Conservation (phyloP, 306 rosid genomes). For the Vicia villosa region DNA sequence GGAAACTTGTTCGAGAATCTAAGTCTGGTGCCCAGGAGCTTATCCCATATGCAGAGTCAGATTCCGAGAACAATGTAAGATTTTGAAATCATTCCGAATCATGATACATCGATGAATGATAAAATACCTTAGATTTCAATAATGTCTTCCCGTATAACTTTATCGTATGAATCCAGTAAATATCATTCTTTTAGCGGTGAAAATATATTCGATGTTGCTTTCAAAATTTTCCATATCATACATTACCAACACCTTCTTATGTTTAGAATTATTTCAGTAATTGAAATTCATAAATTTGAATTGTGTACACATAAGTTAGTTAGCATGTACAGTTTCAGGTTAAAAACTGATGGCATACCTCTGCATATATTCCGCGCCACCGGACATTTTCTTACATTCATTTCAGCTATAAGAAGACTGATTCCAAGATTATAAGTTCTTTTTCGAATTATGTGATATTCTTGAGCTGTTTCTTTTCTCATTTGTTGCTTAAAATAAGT, state of each 20-base stretch:
- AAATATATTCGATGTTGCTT: not conserved
- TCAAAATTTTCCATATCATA: not conserved
- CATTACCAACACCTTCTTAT: slow-evolving; percentile 17
- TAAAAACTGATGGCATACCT: slow-evolving; percentile 36
- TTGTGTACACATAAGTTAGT: slow-evolving; percentile 24
- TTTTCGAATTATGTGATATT: slow-evolving; percentile 33
- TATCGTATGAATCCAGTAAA: slow-evolving; percentile 4
- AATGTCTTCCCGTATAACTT: no score
- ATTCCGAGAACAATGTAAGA: slow-evolving; percentile 50
- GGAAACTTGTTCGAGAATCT: slow-evolving; percentile 46
- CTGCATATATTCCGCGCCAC: slow-evolving; percentile 31
- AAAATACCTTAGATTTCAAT: not conserved
- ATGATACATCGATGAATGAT: slow-evolving; percentile 2
- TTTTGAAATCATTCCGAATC: slow-evolving; percentile 17
- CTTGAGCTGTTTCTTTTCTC: slow-evolving; percentile 41
- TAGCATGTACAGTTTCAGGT: slow-evolving; percentile 48
- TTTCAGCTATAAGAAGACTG: slow-evolving; percentile 32
- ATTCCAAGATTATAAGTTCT: slow-evolving; percentile 35
- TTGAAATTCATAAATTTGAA: slow-evolving; percentile 7
- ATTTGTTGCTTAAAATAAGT: slow-evolving; percentile 29
- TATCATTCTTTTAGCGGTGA: not conserved
- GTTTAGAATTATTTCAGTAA: slow-evolving; percentile 22
- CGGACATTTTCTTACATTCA: slow-evolving; percentile 40
- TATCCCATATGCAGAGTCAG: slow-evolving; percentile 30
- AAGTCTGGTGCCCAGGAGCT: slow-evolving; percentile 32